A percentile compares a stretch with the other conserved stretches of the same genome.
phyloP scores from a whole-genome alignment of 2,329 filamentous ascomycete genomes.

The Cercospora berteroae region DNA sequence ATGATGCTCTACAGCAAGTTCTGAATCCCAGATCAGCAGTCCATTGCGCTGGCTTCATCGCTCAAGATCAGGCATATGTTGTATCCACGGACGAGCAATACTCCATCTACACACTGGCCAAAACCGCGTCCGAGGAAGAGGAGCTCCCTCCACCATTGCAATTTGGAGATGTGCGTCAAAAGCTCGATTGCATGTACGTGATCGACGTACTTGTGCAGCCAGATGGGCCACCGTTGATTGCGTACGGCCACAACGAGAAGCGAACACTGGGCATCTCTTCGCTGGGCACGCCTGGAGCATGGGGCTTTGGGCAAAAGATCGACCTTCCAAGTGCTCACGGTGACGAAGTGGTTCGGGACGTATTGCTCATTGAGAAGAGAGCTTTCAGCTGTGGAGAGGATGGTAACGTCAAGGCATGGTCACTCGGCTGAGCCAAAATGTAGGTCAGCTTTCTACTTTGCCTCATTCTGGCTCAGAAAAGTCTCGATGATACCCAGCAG shows the following conservation, averaged over 20 bases:
- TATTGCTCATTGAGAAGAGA: slow-evolving; percentile 40
- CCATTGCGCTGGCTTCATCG: slow-evolving; percentile 71
- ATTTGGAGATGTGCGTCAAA: slow-evolving; percentile 67
- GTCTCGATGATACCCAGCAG: not conserved
- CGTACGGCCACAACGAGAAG: slow-evolving; percentile 34
- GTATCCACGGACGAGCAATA: slow-evolving; percentile 77
- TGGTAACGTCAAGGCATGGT: slow-evolving; percentile 46
- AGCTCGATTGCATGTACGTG: slow-evolving; percentile 71
- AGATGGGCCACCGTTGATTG: slow-evolving; percentile 32
- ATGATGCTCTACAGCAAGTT: slow-evolving; percentile 73
- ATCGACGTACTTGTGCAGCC: slow-evolving; percentile 60
- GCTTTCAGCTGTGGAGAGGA: slow-evolving; percentile 52
- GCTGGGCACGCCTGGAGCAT: slow-evolving; percentile 28
- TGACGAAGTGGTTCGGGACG: slow-evolving; percentile 49
- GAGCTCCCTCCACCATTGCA: slow-evolving; percentile 50
- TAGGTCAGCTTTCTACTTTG: slow-evolving; percentile 6
- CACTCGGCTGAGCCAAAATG: slow-evolving; percentile 13
- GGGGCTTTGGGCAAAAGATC: slow-evolving; percentile 32
- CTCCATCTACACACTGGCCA: slow-evolving; percentile 68
- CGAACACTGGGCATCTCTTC: slow-evolving; percentile 32
- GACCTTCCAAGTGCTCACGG: slow-evolving; percentile 47
- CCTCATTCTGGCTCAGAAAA: not conserved
- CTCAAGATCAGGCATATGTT: slow-evolving; percentile 63
- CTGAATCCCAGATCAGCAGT: slow-evolving; percentile 75
- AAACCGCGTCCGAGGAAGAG: slow-evolving; percentile 58